Conservation (phyloP, 225 moss, liverwort and hornwort genomes). For the Pleurozium schreberi region DNA sequence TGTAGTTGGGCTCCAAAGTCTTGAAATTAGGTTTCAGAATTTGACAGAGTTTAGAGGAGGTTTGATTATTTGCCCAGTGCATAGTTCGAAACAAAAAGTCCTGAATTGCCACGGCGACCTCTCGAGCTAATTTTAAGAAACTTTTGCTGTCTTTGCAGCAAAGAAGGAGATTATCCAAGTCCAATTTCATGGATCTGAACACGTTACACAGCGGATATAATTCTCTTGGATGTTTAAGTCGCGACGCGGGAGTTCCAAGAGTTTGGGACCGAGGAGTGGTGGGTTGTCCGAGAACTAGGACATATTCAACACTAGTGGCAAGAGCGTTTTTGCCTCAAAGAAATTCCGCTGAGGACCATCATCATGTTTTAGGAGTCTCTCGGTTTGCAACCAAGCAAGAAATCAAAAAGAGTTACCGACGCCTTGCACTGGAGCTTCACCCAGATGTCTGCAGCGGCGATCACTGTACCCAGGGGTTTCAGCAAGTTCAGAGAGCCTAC, state of each 20-base stretch:
- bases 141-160: not conserved
- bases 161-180: not conserved
- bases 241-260: not conserved
- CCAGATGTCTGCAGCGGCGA: conserved; percentile 36
- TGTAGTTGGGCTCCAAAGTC: not conserved
- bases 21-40: not conserved
- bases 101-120: not conserved
- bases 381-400: conserved; percentile 30
- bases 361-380: conserved; percentile 12
- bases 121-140: not conserved
- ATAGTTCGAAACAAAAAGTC: not conserved
- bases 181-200: not conserved
- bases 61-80: not conserved
- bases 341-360: conserved; percentile 6
- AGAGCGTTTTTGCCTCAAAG: conserved; percentile 4
- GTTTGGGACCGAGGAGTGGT: not conserved
- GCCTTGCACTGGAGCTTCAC: conserved; percentile 32
- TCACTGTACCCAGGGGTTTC: conserved; percentile 26
- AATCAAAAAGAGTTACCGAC: conserved; percentile 33
- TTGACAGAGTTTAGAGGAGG: not conserved
- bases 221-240: not conserved
- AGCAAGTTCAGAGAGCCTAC: conserved; percentile 31
- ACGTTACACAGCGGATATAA: not conserved
- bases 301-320: not conserved
- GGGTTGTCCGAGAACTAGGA: not conserved